phyloP scores from a whole-genome alignment of 108 stramenopile species.

The Cyclotella atomus region DNA sequence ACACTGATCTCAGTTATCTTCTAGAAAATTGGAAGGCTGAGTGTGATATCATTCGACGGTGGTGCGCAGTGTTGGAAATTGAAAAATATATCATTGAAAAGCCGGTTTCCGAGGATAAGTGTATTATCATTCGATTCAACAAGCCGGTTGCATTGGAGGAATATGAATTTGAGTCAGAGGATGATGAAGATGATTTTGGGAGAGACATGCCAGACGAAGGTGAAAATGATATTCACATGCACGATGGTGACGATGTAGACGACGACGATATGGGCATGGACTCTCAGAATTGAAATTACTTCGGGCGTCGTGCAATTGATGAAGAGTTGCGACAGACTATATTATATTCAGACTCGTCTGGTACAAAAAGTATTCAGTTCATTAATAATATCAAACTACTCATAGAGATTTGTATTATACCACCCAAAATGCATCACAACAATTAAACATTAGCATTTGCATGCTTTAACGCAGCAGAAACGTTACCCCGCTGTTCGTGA shows the following conservation, averaged over 20 bases:
- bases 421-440: too few relatives aligned
- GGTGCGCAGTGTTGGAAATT: conserved; percentile 18
- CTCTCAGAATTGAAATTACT: neutral
- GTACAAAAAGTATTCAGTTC: too few relatives aligned
- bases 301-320: neutral
- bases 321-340: too few relatives aligned
- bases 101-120: neutral
- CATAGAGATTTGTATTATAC: too few relatives aligned
- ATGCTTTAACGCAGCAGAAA: conserved; percentile 23
- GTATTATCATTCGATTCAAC: neutral
- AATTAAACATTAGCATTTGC: too few relatives aligned
- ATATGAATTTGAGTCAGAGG: neutral
- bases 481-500: conserved; percentile 29
- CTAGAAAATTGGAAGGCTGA: conserved; percentile 12
- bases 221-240: neutral
- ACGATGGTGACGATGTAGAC: neutral
- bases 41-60: conserved; percentile 26
- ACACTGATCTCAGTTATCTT: conserved; percentile 11
- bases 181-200: neutral
- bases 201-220: neutral
- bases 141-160: neutral
- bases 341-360: too few relatives aligned
- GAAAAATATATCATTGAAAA: conserved; percentile 7
- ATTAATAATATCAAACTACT: neutral
- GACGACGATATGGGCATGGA: neutral